Evolutionary conservation across 2,329 filamentous ascomycete species (phyloP), one percentile per base, ranked within the genome.

Genomic region (Exutisphaerella laricina): DNA sequence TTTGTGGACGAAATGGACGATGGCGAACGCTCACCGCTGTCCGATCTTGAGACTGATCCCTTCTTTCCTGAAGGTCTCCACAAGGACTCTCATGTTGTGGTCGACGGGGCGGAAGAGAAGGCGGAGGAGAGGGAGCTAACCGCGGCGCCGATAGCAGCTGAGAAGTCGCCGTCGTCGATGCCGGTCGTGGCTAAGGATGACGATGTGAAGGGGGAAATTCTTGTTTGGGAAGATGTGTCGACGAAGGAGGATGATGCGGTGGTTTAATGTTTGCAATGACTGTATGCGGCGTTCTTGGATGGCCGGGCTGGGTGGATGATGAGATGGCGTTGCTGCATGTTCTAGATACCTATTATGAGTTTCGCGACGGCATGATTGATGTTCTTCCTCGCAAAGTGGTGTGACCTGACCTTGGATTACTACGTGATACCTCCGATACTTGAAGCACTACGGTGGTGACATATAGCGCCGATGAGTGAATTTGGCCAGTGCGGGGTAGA

Each of bases 51-150:
- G 52, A 59, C 61, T 8, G 59, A 60, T 25, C 46, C 51, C 2
- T 66, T 66, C 50, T 50, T 60, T 33, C 55, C 62, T 0, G 61
- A 62, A 36, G 62, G 63, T 9, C 39, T 65, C 5, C 49, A 50
- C 18, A 58, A 58, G 46, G 57, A 61, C 22, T 56, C 58, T 13
- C 46, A 57, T 49, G 54, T 62, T 29, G 40, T 63, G 17, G 49
- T 62, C 12, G 44, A 46, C 14, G 50, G 52, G 10, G 43, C 34
- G 17, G 44, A 45, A 0, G 53, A 53, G 39, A 43, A 44, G 35
- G 33, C 21, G 7, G 41, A 45, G 18, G 37, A 29, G 32, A 45
- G 38, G 31, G 43, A 37, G n/a, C 20, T 46, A 22, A 26, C 44
- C 25, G 39, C 40, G 21, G 33, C 28, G 26, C 17, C 42, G 29